Evolutionary conservation across 805 yeast genomes (phyloP).

Genomic region (Ogataea chonburiensis): DNA sequence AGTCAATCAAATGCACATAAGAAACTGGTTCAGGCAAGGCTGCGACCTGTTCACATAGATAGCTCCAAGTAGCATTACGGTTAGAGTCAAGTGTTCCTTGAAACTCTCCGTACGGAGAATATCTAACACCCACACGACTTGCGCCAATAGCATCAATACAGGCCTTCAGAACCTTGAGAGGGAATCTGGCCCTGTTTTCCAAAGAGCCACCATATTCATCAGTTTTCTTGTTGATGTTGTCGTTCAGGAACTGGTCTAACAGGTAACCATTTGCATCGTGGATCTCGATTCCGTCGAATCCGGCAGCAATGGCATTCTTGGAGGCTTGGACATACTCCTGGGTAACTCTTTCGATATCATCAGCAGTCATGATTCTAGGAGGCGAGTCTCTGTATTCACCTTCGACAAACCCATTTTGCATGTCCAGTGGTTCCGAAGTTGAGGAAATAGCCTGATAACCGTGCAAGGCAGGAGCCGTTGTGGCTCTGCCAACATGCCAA

Average conservation of each 20-base stretch:
- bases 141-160: conserved; percentile 52
- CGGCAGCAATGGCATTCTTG: conserved; percentile 36
- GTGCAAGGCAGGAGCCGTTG: conserved; percentile 35
- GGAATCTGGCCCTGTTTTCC: conserved; percentile 42
- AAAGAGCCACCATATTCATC: conserved; percentile 44
- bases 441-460: conserved; percentile 37
- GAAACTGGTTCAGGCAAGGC: conserved; percentile 34
- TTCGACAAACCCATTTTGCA: background rate
- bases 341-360: conserved; percentile 44
- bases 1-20: conserved; percentile 46
- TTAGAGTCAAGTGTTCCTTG: conserved; percentile 40
- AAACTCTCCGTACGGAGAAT: conserved; percentile 45
- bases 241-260: conserved; percentile 40
- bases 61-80: conserved; percentile 37
- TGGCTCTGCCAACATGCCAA: conserved; percentile 45
- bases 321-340: conserved; percentile 46
- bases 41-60: conserved; percentile 38
- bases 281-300: conserved; percentile 42
- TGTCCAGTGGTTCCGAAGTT: conserved; percentile 40
- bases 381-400: conserved; percentile 7
- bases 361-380: conserved; percentile 35
- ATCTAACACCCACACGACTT: conserved; percentile 45
- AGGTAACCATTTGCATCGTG: conserved; percentile 43
- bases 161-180: conserved; percentile 50
- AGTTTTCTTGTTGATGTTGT: conserved; percentile 36